Evolutionary conservation across 2,329 filamentous ascomycete species (phyloP).

Genomic region (Tolypocladium amazonense): DNA sequence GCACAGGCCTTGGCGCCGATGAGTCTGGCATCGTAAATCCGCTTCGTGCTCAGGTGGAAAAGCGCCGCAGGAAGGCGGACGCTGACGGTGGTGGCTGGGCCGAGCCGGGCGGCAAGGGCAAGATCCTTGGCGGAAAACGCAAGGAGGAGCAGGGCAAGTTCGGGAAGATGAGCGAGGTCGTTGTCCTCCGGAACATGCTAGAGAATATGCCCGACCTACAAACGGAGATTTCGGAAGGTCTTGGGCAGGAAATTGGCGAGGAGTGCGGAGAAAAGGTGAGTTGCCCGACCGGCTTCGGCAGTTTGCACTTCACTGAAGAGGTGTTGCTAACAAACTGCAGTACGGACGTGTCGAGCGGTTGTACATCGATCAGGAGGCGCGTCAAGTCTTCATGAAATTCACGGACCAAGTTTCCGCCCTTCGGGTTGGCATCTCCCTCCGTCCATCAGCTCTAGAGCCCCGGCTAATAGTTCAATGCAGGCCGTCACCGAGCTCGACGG

Average conservation of each 20-base stretch:
- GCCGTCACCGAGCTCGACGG: conserved; percentile 86
- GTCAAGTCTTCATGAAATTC: conserved; percentile 86
- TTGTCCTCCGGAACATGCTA: conserved; percentile 77
- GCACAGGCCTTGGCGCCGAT: conserved; percentile 74
- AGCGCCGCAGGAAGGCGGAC: conserved; percentile 69
- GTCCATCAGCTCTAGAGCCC: background rate
- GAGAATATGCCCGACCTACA: conserved; percentile 68
- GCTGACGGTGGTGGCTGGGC: conserved; percentile 70
- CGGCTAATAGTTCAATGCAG: conserved; percentile 27
- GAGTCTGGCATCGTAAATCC: conserved; percentile 77
- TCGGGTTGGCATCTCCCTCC: conserved; percentile 47
- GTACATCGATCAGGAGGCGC: conserved; percentile 54
- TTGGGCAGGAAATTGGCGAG: conserved; percentile 92
- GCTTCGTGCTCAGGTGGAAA: conserved; percentile 74
- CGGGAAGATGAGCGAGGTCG: conserved; percentile 68
- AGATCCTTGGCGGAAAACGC: conserved; percentile 69
- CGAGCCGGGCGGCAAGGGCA: conserved; percentile 58
- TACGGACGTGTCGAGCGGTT: conserved; percentile 78
- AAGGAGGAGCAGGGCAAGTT: conserved; percentile 42
- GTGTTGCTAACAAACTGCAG: conserved; percentile 25
- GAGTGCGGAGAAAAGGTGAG: conserved; percentile 72
- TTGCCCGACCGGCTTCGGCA: too few species aligned
- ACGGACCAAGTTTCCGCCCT: conserved; percentile 76
- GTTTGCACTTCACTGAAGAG: too few species aligned
- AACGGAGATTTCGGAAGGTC: conserved; percentile 60